phyloP scores from a whole-genome alignment of 2,329 filamentous ascomycete genomes.

The Ploettnerulaceae sp. region DNA sequence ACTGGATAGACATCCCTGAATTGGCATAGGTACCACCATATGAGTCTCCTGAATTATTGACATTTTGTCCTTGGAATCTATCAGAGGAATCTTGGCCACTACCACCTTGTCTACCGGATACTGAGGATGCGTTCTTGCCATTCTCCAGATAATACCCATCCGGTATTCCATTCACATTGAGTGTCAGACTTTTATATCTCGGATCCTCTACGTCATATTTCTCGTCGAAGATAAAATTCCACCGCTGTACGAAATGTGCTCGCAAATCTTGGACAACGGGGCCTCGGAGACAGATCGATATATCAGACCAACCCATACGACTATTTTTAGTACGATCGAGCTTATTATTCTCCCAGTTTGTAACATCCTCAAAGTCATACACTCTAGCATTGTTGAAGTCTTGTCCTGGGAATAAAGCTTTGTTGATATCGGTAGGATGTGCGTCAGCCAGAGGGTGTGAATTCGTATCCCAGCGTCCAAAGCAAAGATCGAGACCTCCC shows the following conservation, averaged over 20 bases:
- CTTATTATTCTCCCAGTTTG: conserved; percentile 78
- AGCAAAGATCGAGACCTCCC: conserved; percentile 85
- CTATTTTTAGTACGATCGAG: conserved; percentile 74
- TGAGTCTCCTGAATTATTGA: neutral
- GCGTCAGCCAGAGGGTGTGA: conserved; percentile 73
- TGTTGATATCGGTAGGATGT: conserved; percentile 71
- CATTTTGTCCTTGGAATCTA: conserved; percentile 4
- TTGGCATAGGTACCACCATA: neutral
- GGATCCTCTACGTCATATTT: conserved; percentile 62
- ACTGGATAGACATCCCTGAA: conserved; percentile 32
- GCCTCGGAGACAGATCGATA: conserved; percentile 71
- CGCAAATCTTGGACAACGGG: conserved; percentile 70
- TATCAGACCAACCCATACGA: conserved; percentile 90
- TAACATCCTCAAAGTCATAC: conserved; percentile 73
- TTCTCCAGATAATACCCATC: conserved; percentile 27
- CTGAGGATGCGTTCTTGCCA: conserved; percentile 18
- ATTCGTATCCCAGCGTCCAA: conserved; percentile 84
- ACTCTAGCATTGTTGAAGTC: conserved; percentile 89
- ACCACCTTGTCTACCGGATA: neutral
- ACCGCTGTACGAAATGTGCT: conserved; percentile 77
- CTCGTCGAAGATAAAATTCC: conserved; percentile 84
- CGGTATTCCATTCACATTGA: conserved; percentile 18
- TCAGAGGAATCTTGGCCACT: conserved; percentile 9
- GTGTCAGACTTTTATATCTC: conserved; percentile 36
- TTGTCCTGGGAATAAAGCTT: conserved; percentile 80